Evolutionary conservation across 2,329 filamentous ascomycete genomes (phyloP).

Genomic region (Alternaria sp.): DNA sequence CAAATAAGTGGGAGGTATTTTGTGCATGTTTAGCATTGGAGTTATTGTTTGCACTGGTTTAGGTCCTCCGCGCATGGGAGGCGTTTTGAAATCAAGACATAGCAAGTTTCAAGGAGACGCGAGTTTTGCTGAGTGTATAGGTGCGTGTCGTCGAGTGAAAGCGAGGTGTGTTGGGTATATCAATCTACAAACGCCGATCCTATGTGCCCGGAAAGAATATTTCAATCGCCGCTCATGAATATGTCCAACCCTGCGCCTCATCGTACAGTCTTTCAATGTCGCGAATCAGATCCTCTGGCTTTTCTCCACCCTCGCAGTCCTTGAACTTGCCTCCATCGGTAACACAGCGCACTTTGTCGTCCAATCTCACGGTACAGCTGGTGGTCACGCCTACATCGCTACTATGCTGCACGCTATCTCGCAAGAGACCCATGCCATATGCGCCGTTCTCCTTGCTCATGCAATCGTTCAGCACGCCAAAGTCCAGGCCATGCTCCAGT

Average conservation of each 20-base stretch:
- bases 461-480: conserved; percentile 82
- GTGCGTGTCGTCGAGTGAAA: neutral
- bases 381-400: conserved; percentile 57
- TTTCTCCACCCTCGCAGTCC: conserved; percentile 75
- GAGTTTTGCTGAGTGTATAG: neutral
- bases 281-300: conserved; percentile 76
- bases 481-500: conserved; percentile 87
- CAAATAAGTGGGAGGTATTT: conserved; percentile 4
- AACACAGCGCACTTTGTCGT: conserved; percentile 84
- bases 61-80: conserved; percentile 30
- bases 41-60: conserved; percentile 19
- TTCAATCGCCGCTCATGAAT: conserved; percentile 13
- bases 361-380: conserved; percentile 67
- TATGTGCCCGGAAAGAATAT: neutral
- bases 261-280: conserved; percentile 77
- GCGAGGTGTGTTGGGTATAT: conserved; percentile 5
- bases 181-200: conserved; percentile 2
- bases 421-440: conserved; percentile 72
- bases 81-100: conserved; percentile 20
- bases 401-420: conserved; percentile 72
- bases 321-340: conserved; percentile 81
- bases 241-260: conserved; percentile 40
- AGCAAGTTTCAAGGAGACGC: neutral
- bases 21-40: conserved; percentile 30
- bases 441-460: conserved; percentile 79